Conservation (phyloP, 208 protist species). For the Wallacemonas sp. region DNA sequence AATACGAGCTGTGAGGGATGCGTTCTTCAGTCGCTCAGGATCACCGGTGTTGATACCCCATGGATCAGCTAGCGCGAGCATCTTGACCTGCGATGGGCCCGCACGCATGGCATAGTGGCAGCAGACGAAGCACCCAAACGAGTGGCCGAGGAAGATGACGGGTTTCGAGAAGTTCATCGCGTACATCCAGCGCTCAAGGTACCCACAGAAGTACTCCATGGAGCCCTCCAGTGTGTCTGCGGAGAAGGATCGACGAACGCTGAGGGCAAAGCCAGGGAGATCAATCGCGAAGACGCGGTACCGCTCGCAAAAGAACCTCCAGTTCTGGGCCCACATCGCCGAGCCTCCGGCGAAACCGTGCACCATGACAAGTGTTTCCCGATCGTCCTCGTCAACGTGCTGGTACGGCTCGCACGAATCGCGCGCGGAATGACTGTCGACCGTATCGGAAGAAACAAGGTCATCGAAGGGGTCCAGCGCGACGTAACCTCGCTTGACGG, state of each 20-base stretch:
- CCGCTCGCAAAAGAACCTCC: slow-evolving; percentile 40
- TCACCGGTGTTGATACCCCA: slow-evolving; percentile 54
- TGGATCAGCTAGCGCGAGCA: slow-evolving; percentile 49
- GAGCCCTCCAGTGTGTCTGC: slow-evolving; percentile 30
- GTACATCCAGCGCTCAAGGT: slow-evolving; percentile 43
- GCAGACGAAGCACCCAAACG: slow-evolving; percentile 57
- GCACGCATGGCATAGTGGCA: slow-evolving; percentile 44
- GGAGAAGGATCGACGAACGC: slow-evolving; percentile 26
- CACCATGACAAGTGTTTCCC: slow-evolving; percentile 45
- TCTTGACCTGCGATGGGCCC: slow-evolving; percentile 24
- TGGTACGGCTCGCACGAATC: no score
- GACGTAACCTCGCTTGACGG: slow-evolving; percentile 8
- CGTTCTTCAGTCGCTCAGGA: slow-evolving; percentile 21
- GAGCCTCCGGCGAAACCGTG: slow-evolving; percentile 73
- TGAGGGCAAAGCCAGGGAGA: slow-evolving; percentile 61
- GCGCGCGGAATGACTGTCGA: not conserved
- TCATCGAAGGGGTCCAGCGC: slow-evolving; percentile 7
- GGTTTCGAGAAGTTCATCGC: slow-evolving; percentile 32
- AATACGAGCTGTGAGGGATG: slow-evolving; percentile 26
- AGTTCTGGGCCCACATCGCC: slow-evolving; percentile 69
- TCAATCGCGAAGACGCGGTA: slow-evolving; percentile 63
- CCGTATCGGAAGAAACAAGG: not conserved
- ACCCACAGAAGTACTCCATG: slow-evolving; percentile 40
- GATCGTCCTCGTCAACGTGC: slow-evolving; percentile 1
- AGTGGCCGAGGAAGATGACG: slow-evolving; percentile 57